Evolutionary conservation across 176 grass and related monocot genomes (phyloP).

Genomic region (Leersia perrieri): DNA sequence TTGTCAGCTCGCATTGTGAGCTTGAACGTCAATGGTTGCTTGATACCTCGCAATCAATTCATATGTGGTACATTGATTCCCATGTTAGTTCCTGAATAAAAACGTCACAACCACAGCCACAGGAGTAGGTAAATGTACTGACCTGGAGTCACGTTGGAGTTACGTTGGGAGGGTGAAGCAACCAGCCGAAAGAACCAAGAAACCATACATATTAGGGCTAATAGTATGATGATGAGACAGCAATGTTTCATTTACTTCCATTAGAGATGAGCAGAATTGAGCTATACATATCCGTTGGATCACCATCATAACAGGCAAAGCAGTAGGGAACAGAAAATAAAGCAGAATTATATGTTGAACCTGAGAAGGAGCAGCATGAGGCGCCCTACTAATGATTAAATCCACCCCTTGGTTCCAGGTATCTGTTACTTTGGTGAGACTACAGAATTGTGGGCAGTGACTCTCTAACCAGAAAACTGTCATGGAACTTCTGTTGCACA

Average conservation of each 20-base stretch:
- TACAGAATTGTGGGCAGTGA: conserved; percentile 29
- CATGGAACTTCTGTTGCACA: not conserved
- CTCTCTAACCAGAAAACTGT: conserved; percentile 1
- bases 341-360: not conserved
- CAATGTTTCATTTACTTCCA: conserved; percentile 47
- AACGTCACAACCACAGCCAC: conserved; percentile 7
- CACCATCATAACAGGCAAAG: conserved; percentile 4
- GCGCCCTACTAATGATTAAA: conserved; percentile 30
- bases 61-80: not conserved
- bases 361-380: conserved; percentile 5
- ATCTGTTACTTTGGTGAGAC: conserved; percentile 25
- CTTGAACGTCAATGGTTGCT: not conserved
- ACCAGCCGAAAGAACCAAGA: conserved; percentile 32
- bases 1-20: not conserved
- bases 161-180: conserved; percentile 41
- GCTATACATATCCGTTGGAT: conserved; percentile 12
- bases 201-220: conserved; percentile 21
- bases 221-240: conserved; percentile 34
- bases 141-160: conserved; percentile 50
- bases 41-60: conserved; percentile 10
- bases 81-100: conserved; percentile 1
- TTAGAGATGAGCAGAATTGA: not conserved
- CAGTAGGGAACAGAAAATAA: conserved; percentile 3
- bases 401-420: conserved; percentile 26
- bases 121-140: conserved; percentile 46